These are phyloP conservation scores for Pseudogymnoascus sp. DNA, from an alignment of 2,329 filamentous ascomycete genomes.

Conservation along the genomic window DNA sequence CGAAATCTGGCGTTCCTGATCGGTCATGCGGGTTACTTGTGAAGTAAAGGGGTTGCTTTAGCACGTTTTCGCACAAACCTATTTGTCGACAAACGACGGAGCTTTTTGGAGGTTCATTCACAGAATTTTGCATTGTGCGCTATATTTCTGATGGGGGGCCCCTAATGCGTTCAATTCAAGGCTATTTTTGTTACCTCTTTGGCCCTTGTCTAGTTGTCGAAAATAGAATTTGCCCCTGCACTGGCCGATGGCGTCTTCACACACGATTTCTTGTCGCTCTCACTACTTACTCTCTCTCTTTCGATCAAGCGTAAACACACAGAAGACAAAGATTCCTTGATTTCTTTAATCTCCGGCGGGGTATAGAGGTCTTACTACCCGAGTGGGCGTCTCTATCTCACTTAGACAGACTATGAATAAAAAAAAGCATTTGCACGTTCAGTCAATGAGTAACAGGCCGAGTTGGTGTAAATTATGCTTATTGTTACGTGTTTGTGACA, in stretches of 20 bases:
- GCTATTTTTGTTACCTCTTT: not conserved
- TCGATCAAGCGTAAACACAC: constrained; percentile 4
- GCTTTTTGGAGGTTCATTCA: constrained; percentile 24
- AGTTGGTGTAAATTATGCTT: not conserved
- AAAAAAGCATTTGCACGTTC: constrained; percentile 9
- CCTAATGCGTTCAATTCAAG: not conserved
- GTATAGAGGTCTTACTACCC: constrained; percentile 4
- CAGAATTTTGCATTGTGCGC: constrained; percentile 21
- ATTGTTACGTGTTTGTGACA: not conserved
- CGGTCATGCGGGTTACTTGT: constrained; percentile 24
- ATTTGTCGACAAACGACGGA: constrained; percentile 17
- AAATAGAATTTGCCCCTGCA: constrained; percentile 7
- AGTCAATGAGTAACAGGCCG: not conserved
- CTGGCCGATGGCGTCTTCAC: constrained; percentile 13
- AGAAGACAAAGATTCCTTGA: constrained; percentile 5
- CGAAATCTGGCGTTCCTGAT: constrained; percentile 25
- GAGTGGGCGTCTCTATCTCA: constrained; percentile 9
- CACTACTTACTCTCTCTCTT: not conserved
- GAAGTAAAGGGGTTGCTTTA: constrained; percentile 22
- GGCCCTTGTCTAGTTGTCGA: constrained; percentile 1
- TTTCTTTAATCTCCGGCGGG: constrained; percentile 8
- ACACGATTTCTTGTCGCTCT: constrained; percentile 1
- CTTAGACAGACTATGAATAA: constrained; percentile 9
- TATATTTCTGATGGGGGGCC: constrained; percentile 14
- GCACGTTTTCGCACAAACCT: constrained; percentile 23